These are phyloP conservation scores for Xylariaceae sp. DNA, from an alignment of 2,329 filamentous ascomycete species.

Conservation along the genomic window DNA sequence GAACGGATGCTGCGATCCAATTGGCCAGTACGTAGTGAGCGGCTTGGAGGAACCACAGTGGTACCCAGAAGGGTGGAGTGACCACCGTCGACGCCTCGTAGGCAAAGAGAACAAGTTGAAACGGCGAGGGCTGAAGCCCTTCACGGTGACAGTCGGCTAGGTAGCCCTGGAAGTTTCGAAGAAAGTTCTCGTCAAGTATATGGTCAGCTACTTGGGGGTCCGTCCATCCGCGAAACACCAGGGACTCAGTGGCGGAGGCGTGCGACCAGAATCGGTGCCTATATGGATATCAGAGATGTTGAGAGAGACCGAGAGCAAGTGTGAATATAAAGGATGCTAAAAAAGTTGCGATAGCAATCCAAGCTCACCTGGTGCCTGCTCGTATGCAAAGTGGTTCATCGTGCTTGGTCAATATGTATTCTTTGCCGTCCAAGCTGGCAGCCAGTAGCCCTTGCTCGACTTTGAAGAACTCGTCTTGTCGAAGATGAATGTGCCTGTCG, in stretches of 20 bases:
- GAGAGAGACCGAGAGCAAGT: neutral
- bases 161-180: slow-evolving; percentile 19
- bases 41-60: slow-evolving; percentile 10
- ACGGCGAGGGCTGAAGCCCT: slow-evolving; percentile 10
- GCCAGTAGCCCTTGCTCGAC: slow-evolving; percentile 19
- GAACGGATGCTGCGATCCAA: slow-evolving; percentile 7
- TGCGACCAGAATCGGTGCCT: slow-evolving; percentile 22
- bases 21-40: slow-evolving; percentile 12
- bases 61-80: slow-evolving; percentile 19
- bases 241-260: slow-evolving; percentile 9
- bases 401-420: slow-evolving; percentile 12
- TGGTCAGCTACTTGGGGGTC: slow-evolving; percentile 15
- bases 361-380: slow-evolving; percentile 16
- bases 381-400: slow-evolving; percentile 11
- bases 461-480: slow-evolving; percentile 19
- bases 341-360: too few relatives aligned
- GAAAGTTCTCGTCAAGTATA: slow-evolving; percentile 15
- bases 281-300: too few relatives aligned
- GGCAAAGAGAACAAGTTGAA: slow-evolving; percentile 17
- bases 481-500: slow-evolving; percentile 19
- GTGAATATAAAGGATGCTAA: too few relatives aligned
- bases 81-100: slow-evolving; percentile 13
- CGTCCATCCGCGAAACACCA: slow-evolving; percentile 18
- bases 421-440: slow-evolving; percentile 6
- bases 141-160: slow-evolving; percentile 13